Conservation (phyloP, 345 rosid genomes). For the Linum usitatissimum region DNA sequence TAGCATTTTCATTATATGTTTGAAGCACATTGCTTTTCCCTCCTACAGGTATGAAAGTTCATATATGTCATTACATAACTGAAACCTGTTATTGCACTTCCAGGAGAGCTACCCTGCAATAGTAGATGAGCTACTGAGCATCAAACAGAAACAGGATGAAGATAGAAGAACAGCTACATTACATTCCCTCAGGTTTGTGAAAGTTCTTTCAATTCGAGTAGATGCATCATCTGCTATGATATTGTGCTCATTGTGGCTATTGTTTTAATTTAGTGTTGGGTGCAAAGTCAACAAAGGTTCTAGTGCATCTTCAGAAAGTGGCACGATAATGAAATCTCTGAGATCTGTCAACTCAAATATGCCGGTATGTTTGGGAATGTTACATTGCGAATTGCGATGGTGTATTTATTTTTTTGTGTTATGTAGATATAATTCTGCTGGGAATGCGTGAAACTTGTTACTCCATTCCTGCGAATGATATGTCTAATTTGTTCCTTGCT, state of each 20-base stretch:
- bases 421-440: background rate
- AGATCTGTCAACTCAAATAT: conserved; percentile 46
- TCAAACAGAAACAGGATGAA: conserved; percentile 76
- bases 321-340: conserved; percentile 45
- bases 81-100: conserved; percentile 9
- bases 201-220: background rate
- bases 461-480: background rate
- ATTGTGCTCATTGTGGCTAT: conserved; percentile 9
- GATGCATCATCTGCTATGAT: conserved; percentile 1
- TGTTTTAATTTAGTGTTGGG: conserved; percentile 22
- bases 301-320: conserved; percentile 23
- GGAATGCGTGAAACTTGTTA: background rate
- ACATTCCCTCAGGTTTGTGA: conserved; percentile 59
- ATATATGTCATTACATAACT: background rate
- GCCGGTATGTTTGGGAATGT: background rate
- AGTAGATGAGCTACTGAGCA: conserved; percentile 49
- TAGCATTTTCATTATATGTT: background rate
- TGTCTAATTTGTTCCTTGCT: background rate
- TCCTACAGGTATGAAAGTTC: too few relatives aligned
- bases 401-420: background rate
- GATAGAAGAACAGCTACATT: conserved; percentile 51
- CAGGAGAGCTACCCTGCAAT: conserved; percentile 42
- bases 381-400: background rate
- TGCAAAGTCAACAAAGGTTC: conserved; percentile 26
- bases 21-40: too few relatives aligned